Evolutionary conservation across 202 grass and related monocot species (phyloP).

Genomic region (Schoenoplectus tabernaemontani): DNA sequence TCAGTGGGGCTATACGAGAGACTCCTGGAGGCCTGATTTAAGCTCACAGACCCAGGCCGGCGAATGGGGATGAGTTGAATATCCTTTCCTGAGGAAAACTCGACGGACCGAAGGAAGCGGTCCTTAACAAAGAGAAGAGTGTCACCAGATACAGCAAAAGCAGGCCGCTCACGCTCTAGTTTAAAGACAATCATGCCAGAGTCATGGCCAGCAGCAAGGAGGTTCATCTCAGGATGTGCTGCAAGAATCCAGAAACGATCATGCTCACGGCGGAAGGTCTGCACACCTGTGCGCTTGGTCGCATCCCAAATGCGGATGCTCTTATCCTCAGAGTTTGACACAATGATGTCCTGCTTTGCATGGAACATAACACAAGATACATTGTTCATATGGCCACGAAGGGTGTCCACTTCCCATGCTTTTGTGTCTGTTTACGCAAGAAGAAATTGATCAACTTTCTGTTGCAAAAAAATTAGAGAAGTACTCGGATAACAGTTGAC

Average conservation of each 20-base stretch:
- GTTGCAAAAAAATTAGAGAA: neutral
- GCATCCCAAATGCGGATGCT: slow-evolving; percentile 95
- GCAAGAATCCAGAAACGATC: slow-evolving; percentile 92
- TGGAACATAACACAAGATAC: slow-evolving; percentile 94
- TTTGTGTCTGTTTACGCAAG: slow-evolving; percentile 57
- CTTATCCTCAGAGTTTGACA: slow-evolving; percentile 94
- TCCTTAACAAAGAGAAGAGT: slow-evolving; percentile 86
- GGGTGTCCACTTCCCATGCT: slow-evolving; percentile 88
- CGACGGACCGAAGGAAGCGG: slow-evolving; percentile 78
- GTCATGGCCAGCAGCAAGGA: slow-evolving; percentile 92
- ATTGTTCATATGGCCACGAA: slow-evolving; percentile 91
- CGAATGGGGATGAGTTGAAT: slow-evolving; percentile 78
- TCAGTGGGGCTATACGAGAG: slow-evolving; percentile 86
- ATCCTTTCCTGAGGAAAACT: slow-evolving; percentile 80
- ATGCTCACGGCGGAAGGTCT: slow-evolving; percentile 72
- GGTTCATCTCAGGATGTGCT: slow-evolving; percentile 85
- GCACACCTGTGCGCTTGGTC: slow-evolving; percentile 73
- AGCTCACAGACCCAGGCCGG: slow-evolving; percentile 76
- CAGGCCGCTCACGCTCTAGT: slow-evolving; percentile 80
- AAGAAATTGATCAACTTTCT: slow-evolving; percentile 4
- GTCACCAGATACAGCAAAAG: slow-evolving; percentile 78
- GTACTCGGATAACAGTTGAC: neutral
- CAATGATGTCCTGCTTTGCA: slow-evolving; percentile 77
- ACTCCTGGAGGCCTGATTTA: slow-evolving; percentile 81
- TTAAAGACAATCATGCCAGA: slow-evolving; percentile 97